phyloP scores from a whole-genome alignment of 1,284 basidiomycete genomes.

The Marasmius fiardii region DNA sequence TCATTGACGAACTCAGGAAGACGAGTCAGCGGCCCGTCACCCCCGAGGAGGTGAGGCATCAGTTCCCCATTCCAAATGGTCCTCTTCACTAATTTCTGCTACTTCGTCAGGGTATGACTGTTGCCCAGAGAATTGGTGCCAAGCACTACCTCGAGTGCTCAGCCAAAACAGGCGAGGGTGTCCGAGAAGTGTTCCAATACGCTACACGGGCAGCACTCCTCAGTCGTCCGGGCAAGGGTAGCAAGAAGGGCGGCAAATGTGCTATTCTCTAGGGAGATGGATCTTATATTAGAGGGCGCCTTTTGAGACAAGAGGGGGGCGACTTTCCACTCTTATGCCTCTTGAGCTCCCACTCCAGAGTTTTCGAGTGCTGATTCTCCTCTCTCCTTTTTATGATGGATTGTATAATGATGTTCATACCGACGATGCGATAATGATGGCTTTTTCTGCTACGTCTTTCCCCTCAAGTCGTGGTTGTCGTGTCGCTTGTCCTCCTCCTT shows the following conservation, averaged over 20 bases:
- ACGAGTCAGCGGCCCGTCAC: conserved; percentile 82
- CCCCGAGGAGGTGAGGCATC: conserved; percentile 20
- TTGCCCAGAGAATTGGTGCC: conserved; percentile 87
- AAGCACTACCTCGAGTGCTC: conserved; percentile 90
- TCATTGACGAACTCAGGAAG: conserved; percentile 78
- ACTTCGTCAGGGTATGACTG: conserved; percentile 75
- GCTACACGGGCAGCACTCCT: conserved; percentile 82
- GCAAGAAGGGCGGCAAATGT: conserved; percentile 34
- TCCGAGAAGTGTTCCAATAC: conserved; percentile 90
- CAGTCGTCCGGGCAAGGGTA: conserved; percentile 39
- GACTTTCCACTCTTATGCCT: not conserved
- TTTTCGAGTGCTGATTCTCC: not conserved
- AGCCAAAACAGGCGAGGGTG: conserved; percentile 86
- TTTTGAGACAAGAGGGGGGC: not conserved
- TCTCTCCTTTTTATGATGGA: conserved; percentile 1
- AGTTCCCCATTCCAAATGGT: too few relatives aligned
- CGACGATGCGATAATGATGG: not conserved
- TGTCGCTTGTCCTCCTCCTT: not conserved
- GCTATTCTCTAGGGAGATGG: conserved; percentile 45
- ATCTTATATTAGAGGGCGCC: not conserved
- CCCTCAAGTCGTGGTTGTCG: not conserved
- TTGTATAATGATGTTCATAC: conserved; percentile 6
- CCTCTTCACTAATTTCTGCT: too few relatives aligned
- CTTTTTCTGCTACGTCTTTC: not conserved
- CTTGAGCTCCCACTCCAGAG: not conserved